phyloP scores from a whole-genome alignment of 371 early-diverging fungal genomes.

The Thermomucor indicae-seudaticae region DNA sequence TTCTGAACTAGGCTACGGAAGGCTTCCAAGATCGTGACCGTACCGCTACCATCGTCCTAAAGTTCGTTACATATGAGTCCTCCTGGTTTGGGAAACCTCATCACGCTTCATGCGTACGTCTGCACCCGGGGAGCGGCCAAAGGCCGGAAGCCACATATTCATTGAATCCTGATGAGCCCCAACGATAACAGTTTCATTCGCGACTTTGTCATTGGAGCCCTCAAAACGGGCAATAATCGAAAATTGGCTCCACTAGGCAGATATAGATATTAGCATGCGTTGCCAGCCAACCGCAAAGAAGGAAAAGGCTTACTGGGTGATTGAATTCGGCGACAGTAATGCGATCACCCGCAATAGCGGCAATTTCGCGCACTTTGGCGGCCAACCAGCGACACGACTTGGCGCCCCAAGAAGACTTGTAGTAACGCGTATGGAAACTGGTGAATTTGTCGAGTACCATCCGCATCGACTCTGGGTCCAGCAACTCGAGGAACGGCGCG shows the following conservation, averaged over 20 bases:
- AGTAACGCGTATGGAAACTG: conserved; percentile 86
- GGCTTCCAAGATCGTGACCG: conserved; percentile 83
- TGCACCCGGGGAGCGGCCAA: conserved; percentile 81
- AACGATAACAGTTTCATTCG: conserved; percentile 75
- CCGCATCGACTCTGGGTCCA: conserved; percentile 64
- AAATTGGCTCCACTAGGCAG: conserved; percentile 43
- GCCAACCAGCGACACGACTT: conserved; percentile 78
- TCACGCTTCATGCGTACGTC: conserved; percentile 44
- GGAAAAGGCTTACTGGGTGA: conserved; percentile 45
- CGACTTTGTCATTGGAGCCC: conserved; percentile 43
- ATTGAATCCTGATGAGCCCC: conserved; percentile 92
- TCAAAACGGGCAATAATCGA: conserved; percentile 63
- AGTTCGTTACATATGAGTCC: background rate
- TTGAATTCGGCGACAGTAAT: conserved; percentile 72
- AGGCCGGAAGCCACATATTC: conserved; percentile 80
- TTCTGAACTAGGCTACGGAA: conserved; percentile 68
- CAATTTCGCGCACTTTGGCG: conserved; percentile 52
- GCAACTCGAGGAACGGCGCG: conserved; percentile 42
- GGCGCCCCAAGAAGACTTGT: conserved; percentile 69
- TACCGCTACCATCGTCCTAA: conserved; percentile 89
- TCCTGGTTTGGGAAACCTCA: background rate
- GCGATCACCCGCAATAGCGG: conserved; percentile 32
- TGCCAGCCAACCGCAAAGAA: conserved; percentile 3
- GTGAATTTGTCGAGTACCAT: conserved; percentile 67
- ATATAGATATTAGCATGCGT: background rate